Evolutionary conservation across 208 protist genomes (phyloP).

Genomic region (Herpetomonas samuelpessoai): DNA sequence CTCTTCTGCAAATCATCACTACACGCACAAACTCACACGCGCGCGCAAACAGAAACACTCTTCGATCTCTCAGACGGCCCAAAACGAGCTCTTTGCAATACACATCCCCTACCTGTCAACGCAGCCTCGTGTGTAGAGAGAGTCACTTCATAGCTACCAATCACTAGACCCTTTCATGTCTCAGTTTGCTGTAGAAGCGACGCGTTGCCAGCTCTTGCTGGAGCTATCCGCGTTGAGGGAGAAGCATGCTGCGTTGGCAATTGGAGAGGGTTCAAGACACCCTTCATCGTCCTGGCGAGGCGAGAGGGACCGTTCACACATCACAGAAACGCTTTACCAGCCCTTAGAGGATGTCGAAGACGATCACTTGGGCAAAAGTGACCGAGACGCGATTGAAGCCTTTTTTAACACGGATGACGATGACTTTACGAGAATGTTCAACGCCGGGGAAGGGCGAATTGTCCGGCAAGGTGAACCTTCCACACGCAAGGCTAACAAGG

Average conservation of each 20-base stretch:
- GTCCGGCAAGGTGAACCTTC: too few species aligned
- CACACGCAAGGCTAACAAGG: too few species aligned
- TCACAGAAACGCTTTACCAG: neutral
- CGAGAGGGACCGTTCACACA: neutral
- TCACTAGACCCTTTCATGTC: slow-evolving; percentile 1
- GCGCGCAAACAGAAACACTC: too few species aligned
- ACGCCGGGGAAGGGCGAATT: slow-evolving; percentile 71
- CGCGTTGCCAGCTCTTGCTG: slow-evolving; percentile 25
- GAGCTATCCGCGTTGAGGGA: slow-evolving; percentile 44
- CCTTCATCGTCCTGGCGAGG: neutral
- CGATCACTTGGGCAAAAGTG: slow-evolving; percentile 53
- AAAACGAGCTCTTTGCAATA: too few species aligned
- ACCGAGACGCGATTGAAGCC: slow-evolving; percentile 84
- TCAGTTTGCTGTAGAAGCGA: slow-evolving; percentile 17
- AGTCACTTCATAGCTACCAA: too few species aligned
- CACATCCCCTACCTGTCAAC: too few species aligned
- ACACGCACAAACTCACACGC: too few species aligned
- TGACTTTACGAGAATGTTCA: slow-evolving; percentile 75
- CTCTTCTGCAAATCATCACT: too few species aligned
- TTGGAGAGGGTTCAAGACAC: neutral
- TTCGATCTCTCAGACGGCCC: too few species aligned
- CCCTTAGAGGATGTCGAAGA: too few species aligned
- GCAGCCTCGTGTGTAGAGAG: too few species aligned
- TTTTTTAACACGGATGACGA: slow-evolving; percentile 79
- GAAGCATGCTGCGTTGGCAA: slow-evolving; percentile 21